phyloP scores from a whole-genome alignment of 495 filamentous ascomycete genomes.

The Aspergillus asperescens region DNA sequence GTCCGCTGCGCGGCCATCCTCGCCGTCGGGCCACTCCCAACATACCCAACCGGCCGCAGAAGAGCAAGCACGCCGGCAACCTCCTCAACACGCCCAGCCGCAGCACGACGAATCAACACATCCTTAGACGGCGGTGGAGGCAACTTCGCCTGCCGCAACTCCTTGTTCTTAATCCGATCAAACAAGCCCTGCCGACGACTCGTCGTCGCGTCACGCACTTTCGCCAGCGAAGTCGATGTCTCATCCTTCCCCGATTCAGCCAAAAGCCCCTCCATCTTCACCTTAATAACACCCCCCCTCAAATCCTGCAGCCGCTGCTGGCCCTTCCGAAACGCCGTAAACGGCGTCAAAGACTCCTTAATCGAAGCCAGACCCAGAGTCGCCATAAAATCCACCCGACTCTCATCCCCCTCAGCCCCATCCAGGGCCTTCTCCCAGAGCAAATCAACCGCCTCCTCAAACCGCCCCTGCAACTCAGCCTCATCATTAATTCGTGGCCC shows the following conservation, averaged over 20 bases:
- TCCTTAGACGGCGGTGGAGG: slow-evolving; percentile 43
- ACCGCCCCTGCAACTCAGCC: slow-evolving; percentile 31
- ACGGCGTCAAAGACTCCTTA: slow-evolving; percentile 41
- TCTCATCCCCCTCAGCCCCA: slow-evolving; percentile 21
- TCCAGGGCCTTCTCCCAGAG: slow-evolving; percentile 37
- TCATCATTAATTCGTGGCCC: slow-evolving; percentile 30
- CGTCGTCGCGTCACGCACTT: slow-evolving; percentile 27
- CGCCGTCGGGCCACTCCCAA: slow-evolving; percentile 31
- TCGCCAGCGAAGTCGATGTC: slow-evolving; percentile 6
- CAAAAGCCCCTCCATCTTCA: slow-evolving; percentile 35
- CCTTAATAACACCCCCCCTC: slow-evolving; percentile 38
- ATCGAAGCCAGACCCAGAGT: slow-evolving; percentile 33
- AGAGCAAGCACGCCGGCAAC: slow-evolving; percentile 37
- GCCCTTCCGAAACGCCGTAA: slow-evolving; percentile 39
- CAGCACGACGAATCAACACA: slow-evolving; percentile 33
- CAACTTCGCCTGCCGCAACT: slow-evolving; percentile 40
- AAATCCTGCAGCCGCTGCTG: slow-evolving; percentile 45
- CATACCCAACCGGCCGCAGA: slow-evolving; percentile 34
- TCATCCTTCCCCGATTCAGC: slow-evolving; percentile 15
- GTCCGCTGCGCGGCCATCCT: slow-evolving; percentile 35
- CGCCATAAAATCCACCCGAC: slow-evolving; percentile 24
- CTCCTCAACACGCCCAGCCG: slow-evolving; percentile 39
- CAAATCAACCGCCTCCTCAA: slow-evolving; percentile 35
- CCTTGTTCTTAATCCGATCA: slow-evolving; percentile 44
- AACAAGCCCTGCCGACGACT: slow-evolving; percentile 38